Evolutionary conservation across 208 protist genomes (phyloP).

Genomic region (Leishmania arabica): DNA sequence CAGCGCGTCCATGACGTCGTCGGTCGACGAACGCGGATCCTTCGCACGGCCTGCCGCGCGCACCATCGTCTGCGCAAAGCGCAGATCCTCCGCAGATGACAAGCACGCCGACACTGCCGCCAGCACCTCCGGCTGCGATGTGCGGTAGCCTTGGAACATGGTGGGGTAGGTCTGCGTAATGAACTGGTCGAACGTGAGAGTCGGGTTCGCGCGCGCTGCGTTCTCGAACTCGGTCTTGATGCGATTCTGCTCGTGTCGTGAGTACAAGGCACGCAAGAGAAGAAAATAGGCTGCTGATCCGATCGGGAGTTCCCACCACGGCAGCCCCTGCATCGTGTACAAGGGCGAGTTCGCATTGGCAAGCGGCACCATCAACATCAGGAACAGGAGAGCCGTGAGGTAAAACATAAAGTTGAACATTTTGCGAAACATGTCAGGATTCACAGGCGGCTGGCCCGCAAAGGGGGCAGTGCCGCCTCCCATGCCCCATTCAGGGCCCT

Average conservation of each 20-base stretch:
- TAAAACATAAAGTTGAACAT: conserved; percentile 74
- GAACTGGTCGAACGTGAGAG: conserved; percentile 81
- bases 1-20: conserved; percentile 78
- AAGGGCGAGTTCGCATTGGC: conserved; percentile 57
- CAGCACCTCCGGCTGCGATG: conserved; percentile 67
- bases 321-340: conserved; percentile 66
- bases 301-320: conserved; percentile 82
- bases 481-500: conserved; percentile 15
- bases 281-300: conserved; percentile 62
- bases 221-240: conserved; percentile 80
- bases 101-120: conserved; percentile 76
- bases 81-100: conserved; percentile 51
- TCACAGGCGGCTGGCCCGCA: conserved; percentile 10
- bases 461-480: conserved; percentile 11
- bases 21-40: conserved; percentile 64
- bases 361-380: conserved; percentile 54
- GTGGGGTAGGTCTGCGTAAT: conserved; percentile 67
- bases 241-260: conserved; percentile 58
- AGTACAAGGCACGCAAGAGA: conserved; percentile 64
- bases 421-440: conserved; percentile 22
- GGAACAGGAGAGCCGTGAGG: conserved; percentile 46
- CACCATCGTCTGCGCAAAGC: conserved; percentile 66
- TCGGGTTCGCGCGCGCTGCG: conserved; percentile 45
- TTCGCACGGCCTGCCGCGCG: conserved; percentile 62
- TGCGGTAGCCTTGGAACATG: conserved; percentile 80